Evolutionary conservation across 2,329 filamentous ascomycete species (phyloP).

Genomic region (Delphinella strobiligena): DNA sequence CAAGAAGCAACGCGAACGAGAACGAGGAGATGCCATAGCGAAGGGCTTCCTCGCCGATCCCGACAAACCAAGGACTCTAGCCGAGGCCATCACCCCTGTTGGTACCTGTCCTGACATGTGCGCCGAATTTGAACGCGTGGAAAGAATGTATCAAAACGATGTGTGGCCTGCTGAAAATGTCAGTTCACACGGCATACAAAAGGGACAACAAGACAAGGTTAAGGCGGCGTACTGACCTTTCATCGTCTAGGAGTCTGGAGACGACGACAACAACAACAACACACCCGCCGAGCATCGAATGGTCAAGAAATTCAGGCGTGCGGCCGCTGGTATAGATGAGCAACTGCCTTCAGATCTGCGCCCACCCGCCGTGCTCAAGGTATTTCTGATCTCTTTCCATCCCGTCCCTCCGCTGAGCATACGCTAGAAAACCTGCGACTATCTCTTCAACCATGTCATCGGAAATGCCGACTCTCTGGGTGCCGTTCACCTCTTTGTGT

Average conservation of each 20-base stretch:
- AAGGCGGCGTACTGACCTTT: no score
- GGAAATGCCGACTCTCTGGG: slow-evolving; percentile 36
- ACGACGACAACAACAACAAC: slow-evolving; percentile 19
- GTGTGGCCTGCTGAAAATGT: slow-evolving; percentile 50
- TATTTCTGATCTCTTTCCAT: slow-evolving; percentile 11
- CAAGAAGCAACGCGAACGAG: slow-evolving; percentile 37
- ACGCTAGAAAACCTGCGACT: slow-evolving; percentile 29
- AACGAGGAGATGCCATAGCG: slow-evolving; percentile 40
- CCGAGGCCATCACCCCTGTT: slow-evolving; percentile 48
- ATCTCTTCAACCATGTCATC: slow-evolving; percentile 36
- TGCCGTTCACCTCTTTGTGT: slow-evolving; percentile 50
- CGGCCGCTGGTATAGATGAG: slow-evolving; percentile 50
- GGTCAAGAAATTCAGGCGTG: slow-evolving; percentile 52
- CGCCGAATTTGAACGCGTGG: slow-evolving; percentile 49
- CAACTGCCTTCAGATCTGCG: slow-evolving; percentile 53
- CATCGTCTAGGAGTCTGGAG: no score
- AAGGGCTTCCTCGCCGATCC: slow-evolving; percentile 46
- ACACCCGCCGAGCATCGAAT: slow-evolving; percentile 40
- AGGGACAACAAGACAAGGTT: background rate
- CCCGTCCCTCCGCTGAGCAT: background rate
- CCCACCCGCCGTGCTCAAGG: slow-evolving; percentile 36
- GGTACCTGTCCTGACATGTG: slow-evolving; percentile 54
- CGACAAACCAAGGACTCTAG: slow-evolving; percentile 45
- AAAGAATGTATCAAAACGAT: slow-evolving; percentile 50
- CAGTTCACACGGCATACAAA: slow-evolving; percentile 13